Conservation (phyloP, 768 basidiomycete genomes). For the Phylloporus scabripes region DNA sequence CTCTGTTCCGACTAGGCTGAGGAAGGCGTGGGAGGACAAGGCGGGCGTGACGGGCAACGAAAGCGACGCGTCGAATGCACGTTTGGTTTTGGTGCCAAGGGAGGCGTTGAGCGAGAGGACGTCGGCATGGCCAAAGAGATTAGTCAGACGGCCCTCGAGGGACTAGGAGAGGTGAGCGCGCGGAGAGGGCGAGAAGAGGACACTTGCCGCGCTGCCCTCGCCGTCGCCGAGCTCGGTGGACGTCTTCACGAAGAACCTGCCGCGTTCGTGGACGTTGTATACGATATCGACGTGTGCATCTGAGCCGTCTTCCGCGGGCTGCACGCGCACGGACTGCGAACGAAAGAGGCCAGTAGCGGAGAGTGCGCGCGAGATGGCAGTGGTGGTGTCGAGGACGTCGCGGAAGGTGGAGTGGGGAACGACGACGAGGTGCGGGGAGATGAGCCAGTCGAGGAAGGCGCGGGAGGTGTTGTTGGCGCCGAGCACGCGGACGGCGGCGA, state of each 20-base stretch:
- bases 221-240: slow-evolving; percentile 90
- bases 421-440: slow-evolving; percentile 55
- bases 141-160: slow-evolving; percentile 74
- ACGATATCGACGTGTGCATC: slow-evolving; percentile 73
- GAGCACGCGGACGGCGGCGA: slow-evolving; percentile 77
- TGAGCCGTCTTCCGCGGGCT: slow-evolving; percentile 48
- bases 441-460: slow-evolving; percentile 75
- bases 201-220: slow-evolving; percentile 86
- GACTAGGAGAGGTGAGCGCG: slow-evolving; percentile 40
- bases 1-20: slow-evolving; percentile 69
- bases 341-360: slow-evolving; percentile 75
- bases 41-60: slow-evolving; percentile 54
- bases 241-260: slow-evolving; percentile 71
- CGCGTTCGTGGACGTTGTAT: slow-evolving; percentile 69
- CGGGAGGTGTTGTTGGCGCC: slow-evolving; percentile 70
- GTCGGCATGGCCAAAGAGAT: slow-evolving; percentile 91
- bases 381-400: slow-evolving; percentile 63
- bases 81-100: slow-evolving; percentile 81
- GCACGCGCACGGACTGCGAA: slow-evolving; percentile 57
- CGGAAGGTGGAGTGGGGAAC: slow-evolving; percentile 40
- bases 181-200: background rate
- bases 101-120: slow-evolving; percentile 77
- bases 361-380: slow-evolving; percentile 60
- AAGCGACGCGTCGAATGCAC: slow-evolving; percentile 70
- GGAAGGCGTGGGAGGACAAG: slow-evolving; percentile 64